Percentiles rank a stretch among this genome's conserved stretches.
phyloP scores from a whole-genome alignment of 2,329 filamentous ascomycete genomes.

The Paecilomyces sp. region DNA sequence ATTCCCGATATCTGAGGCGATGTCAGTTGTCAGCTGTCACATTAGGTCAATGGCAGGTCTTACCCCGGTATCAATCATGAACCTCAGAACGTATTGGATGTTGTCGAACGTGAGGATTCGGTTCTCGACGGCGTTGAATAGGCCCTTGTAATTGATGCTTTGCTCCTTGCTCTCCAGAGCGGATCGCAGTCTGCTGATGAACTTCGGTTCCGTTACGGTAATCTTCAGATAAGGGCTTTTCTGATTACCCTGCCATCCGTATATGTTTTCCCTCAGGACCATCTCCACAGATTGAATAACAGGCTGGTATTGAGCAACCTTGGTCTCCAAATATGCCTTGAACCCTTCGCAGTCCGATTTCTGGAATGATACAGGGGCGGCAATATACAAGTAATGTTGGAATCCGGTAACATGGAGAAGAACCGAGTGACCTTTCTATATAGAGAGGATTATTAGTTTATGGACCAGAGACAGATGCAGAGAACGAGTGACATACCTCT shows the following conservation, averaged over 20 bases:
- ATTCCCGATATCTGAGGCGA: conserved; percentile 69
- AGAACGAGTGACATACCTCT: conserved; percentile 44
- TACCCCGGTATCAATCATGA: conserved; percentile 95
- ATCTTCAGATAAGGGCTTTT: conserved; percentile 91
- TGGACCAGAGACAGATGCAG: neutral
- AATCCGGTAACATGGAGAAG: conserved; percentile 94
- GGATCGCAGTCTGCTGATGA: conserved; percentile 67
- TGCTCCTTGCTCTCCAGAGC: conserved; percentile 60
- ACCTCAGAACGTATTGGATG: conserved; percentile 87
- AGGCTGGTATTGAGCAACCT: conserved; percentile 65
- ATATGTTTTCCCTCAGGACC: conserved; percentile 82
- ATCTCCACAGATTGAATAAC: conserved; percentile 75
- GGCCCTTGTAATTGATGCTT: conserved; percentile 77
- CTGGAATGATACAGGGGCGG: conserved; percentile 75
- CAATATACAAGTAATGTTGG: conserved; percentile 90
- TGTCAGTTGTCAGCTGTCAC: conserved; percentile 4
- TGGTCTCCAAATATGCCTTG: conserved; percentile 71
- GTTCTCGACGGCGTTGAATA: conserved; percentile 67
- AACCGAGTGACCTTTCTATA: conserved; percentile 69
- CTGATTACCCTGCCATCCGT: conserved; percentile 87
- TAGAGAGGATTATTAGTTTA: conserved; percentile 8
- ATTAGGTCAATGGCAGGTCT: conserved; percentile 7
- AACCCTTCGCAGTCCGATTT: conserved; percentile 71
- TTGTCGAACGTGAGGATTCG: conserved; percentile 90
- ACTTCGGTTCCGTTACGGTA: conserved; percentile 82